Conservation (phyloP, 768 basidiomycete species). For the Fomitopsis serialis region DNA sequence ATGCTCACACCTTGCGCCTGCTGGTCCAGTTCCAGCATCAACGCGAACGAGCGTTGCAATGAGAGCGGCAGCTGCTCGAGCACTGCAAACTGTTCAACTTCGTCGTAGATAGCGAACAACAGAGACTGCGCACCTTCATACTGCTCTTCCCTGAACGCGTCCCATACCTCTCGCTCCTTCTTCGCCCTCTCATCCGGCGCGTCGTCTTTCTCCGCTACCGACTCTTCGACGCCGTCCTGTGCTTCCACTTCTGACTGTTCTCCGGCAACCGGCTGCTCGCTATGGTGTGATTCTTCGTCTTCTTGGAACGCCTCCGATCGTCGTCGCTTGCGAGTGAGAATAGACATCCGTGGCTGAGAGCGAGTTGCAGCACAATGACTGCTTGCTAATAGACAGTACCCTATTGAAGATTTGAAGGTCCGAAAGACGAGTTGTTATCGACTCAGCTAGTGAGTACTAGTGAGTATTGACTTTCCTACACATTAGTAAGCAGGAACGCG, state of each 20-base stretch:
- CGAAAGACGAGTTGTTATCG: too few relatives aligned
- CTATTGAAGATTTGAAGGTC: too few relatives aligned
- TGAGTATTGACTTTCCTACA: too few relatives aligned
- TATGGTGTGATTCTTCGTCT: background rate
- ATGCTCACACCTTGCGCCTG: slow-evolving; percentile 54
- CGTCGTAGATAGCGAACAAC: background rate
- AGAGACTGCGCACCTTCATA: slow-evolving; percentile 53
- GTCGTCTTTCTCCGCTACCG: background rate
- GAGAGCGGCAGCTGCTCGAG: slow-evolving; percentile 77
- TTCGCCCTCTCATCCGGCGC: slow-evolving; percentile 11
- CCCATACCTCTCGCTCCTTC: slow-evolving; percentile 67
- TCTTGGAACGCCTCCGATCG: slow-evolving; percentile 6
- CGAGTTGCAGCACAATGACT: too few relatives aligned
- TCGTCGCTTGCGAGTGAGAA: slow-evolving; percentile 7
- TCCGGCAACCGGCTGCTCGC: background rate
- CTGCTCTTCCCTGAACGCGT: slow-evolving; percentile 72
- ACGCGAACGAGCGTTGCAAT: slow-evolving; percentile 61
- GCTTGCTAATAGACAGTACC: too few relatives aligned
- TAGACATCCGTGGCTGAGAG: background rate
- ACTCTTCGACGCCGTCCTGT: background rate
- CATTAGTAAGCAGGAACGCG: background rate
- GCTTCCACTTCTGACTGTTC: background rate
- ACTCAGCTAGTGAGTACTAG: too few relatives aligned
- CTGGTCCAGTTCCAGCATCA: slow-evolving; percentile 70
- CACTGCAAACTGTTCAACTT: slow-evolving; percentile 33